Conservation (phyloP, 495 filamentous ascomycete species). For the Neurospora hispaniola region DNA sequence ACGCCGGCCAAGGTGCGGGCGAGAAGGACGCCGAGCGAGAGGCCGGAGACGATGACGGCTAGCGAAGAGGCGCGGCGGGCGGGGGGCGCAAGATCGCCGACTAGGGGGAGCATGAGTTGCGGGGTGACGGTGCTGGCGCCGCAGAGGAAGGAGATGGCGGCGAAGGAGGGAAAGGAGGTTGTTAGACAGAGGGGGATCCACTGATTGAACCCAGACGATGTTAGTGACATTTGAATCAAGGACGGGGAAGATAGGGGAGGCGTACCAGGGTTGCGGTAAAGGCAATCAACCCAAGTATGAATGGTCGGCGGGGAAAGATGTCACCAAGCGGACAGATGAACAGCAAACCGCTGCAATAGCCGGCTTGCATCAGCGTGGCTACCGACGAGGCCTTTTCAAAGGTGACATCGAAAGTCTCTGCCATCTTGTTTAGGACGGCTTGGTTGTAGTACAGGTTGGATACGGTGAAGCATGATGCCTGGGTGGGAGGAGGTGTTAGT, state of each 20-base stretch:
- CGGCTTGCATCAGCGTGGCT: constrained; percentile 71
- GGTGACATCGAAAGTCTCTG: constrained; percentile 48
- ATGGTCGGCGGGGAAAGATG: constrained; percentile 55
- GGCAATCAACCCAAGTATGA: constrained; percentile 55
- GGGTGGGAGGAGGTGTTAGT: background rate
- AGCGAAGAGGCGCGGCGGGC: constrained; percentile 55
- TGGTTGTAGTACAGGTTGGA: constrained; percentile 64
- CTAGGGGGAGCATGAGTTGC: constrained; percentile 74
- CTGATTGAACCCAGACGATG: constrained; percentile 8
- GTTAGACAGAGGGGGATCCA: constrained; percentile 67
- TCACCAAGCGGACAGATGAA: constrained; percentile 74
- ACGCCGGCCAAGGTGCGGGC: constrained; percentile 69
- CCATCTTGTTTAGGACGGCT: constrained; percentile 55
- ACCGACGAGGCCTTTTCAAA: constrained; percentile 48
- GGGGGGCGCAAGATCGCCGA: constrained; percentile 68
- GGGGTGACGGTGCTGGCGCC: constrained; percentile 75
- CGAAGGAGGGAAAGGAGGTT: constrained; percentile 50
- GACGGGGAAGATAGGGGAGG: background rate
- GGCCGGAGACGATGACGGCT: constrained; percentile 67
- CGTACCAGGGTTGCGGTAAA: constrained; percentile 56
- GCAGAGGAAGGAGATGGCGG: constrained; percentile 56
- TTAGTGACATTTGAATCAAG: background rate
- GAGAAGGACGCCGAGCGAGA: constrained; percentile 65
- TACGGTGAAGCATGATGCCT: constrained; percentile 37
- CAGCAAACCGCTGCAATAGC: constrained; percentile 65